Conservation (phyloP, 192 early-diverging fungal species). For the Pecoramyces ruminantium region DNA sequence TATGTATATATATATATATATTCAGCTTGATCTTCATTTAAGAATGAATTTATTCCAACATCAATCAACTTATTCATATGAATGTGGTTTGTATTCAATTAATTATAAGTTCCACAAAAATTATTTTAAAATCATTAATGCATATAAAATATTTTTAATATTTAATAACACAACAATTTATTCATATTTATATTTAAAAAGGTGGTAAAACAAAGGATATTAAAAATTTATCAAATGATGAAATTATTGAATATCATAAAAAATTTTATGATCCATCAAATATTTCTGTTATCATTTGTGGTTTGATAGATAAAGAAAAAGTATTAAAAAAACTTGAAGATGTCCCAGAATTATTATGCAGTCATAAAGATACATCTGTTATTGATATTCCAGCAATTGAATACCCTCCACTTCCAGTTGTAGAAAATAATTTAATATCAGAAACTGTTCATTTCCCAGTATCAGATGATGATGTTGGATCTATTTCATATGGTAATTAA, state of each 20-base stretch:
- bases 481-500: conserved; percentile 22
- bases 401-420: background rate
- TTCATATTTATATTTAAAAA: no score
- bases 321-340: conserved; percentile 11
- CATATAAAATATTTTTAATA: no score
- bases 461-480: conserved; percentile 40
- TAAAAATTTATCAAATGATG: conserved; percentile 46
- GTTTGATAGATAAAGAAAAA: conserved; percentile 19
- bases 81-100: conserved; percentile 30
- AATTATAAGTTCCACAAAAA: no score
- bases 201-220: conserved; percentile 52
- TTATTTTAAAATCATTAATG: no score
- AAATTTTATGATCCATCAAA: conserved; percentile 56
- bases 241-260: conserved; percentile 62
- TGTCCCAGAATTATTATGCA: conserved; percentile 32
- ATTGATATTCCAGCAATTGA: background rate
- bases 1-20: no score
- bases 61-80: conserved; percentile 41
- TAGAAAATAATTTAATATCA: conserved; percentile 11
- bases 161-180: no score
- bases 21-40: conserved; percentile 31
- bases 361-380: conserved; percentile 9
- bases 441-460: conserved; percentile 43
- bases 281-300: conserved; percentile 47
- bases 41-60: conserved; percentile 24